These are phyloP conservation scores for Blastomyces parvus DNA, from an alignment of 2,329 filamentous ascomycete species.

Conservation along the genomic window DNA sequence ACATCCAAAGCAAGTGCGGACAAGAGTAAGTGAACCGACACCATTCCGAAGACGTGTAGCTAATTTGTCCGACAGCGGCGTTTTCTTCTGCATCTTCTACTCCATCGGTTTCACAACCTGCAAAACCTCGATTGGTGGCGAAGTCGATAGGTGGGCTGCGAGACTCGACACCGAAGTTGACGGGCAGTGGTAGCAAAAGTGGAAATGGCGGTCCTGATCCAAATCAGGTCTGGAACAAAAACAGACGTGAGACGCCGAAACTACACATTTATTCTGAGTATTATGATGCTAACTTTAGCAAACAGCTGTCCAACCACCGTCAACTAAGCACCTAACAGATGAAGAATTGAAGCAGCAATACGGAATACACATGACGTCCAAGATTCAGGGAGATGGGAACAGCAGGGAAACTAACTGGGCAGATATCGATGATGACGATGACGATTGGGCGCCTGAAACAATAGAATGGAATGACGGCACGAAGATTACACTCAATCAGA, in stretches of 20 bases:
- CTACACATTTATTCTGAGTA: neutral
- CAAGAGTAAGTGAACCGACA: conserved; percentile 38
- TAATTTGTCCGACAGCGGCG: conserved; percentile 20
- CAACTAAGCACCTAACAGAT: conserved; percentile 56
- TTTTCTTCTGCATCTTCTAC: conserved; percentile 31
- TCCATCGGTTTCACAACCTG: conserved; percentile 30
- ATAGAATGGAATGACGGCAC: conserved; percentile 62
- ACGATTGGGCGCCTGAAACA: conserved; percentile 58
- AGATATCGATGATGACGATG: conserved; percentile 60
- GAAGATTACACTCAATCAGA: conserved; percentile 50
- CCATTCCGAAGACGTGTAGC: neutral
- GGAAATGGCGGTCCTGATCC: conserved; percentile 50
- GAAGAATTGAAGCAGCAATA: conserved; percentile 61
- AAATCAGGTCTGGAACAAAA: conserved; percentile 63
- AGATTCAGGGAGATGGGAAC: conserved; percentile 52
- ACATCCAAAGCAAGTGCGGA: conserved; percentile 43
- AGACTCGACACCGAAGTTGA: conserved; percentile 42
- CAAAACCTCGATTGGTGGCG: conserved; percentile 53
- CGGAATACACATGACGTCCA: conserved; percentile 57
- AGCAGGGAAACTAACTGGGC: conserved; percentile 59
- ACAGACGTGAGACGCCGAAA: conserved; percentile 43
- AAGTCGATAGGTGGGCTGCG: conserved; percentile 49
- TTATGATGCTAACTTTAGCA: conserved; percentile 6
- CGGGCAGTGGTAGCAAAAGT: conserved; percentile 37
- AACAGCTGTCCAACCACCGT: conserved; percentile 44